phyloP scores from a whole-genome alignment of 306 rosid species.

The Corylus avellana region DNA sequence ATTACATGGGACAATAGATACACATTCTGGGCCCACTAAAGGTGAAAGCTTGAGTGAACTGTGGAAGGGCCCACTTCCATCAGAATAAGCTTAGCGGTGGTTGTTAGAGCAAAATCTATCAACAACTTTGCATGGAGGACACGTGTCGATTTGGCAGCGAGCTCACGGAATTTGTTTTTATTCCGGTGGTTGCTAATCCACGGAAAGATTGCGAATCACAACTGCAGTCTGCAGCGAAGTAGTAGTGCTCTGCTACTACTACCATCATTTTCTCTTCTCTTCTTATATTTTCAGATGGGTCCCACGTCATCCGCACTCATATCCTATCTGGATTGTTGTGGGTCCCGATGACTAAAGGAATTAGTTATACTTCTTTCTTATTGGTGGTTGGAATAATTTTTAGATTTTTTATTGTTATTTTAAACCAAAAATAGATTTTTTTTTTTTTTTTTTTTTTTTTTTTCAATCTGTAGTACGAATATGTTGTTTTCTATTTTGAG shows the following conservation, averaged over 20 bases:
- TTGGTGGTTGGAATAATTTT: conserved; percentile 13
- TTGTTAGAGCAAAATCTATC: not conserved
- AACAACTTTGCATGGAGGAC: conserved; percentile 11
- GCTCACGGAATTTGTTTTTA: not conserved
- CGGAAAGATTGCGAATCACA: not conserved
- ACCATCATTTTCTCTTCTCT: not conserved
- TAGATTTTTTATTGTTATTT: not conserved
- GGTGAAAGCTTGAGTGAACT: too few species aligned
- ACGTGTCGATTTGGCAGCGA: conserved; percentile 7
- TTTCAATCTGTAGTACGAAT: too few species aligned
- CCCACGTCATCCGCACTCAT: not conserved
- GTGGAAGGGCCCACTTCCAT: too few species aligned
- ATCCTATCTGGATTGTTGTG: conserved; percentile 7
- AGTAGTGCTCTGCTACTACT: not conserved
- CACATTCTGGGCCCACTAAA: not conserved
- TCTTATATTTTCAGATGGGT: not conserved
- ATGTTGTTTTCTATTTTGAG: too few species aligned
- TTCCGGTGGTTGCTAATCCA: not conserved
- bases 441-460: too few species aligned
- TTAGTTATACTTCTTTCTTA: conserved; percentile 9
- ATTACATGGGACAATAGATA: too few species aligned
- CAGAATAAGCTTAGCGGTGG: not conserved
- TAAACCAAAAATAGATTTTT: too few species aligned
- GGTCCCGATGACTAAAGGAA: not conserved
- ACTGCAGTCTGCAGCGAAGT: not conserved